A percentile compares a stretch with the other conserved stretches of the same genome.
phyloP scores from a whole-genome alignment of 768 basidiomycete genomes.

The Tubosaeta brunneosetosa region DNA sequence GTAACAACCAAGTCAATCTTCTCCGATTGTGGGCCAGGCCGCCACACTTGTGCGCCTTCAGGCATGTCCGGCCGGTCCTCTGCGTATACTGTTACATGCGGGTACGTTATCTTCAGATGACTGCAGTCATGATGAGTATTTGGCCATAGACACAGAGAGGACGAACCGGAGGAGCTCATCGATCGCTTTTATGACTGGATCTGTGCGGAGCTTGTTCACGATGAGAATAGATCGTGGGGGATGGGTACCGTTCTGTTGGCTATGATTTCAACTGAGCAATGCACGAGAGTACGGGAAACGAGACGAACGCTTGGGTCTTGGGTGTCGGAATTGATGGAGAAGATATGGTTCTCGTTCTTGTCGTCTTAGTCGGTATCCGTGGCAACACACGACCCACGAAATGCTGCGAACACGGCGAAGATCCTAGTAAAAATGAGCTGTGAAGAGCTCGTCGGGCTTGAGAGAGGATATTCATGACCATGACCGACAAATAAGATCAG shows the following conservation, averaged over 20 bases:
- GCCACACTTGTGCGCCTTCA: conserved; percentile 61
- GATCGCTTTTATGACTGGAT: conserved; percentile 71
- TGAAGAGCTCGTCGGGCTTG: conserved; percentile 21
- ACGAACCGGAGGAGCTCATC: conserved; percentile 67
- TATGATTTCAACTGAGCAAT: conserved; percentile 26
- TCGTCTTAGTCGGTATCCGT: not conserved
- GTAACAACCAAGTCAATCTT: conserved; percentile 86
- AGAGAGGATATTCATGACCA: conserved; percentile 20
- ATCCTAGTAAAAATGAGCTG: conserved; percentile 16
- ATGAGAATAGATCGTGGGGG: conserved; percentile 65
- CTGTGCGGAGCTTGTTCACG: conserved; percentile 77
- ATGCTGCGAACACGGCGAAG: conserved; percentile 2
- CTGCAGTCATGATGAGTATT: conserved; percentile 29
- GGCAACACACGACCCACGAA: not conserved
- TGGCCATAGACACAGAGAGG: not conserved
- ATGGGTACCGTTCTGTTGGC: conserved; percentile 19
- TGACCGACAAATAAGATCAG: conserved; percentile 3
- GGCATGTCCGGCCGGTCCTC: conserved; percentile 66
- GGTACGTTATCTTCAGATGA: conserved; percentile 54
- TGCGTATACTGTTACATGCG: conserved; percentile 59
- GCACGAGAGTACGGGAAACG: conserved; percentile 3
- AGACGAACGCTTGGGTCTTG: conserved; percentile 19
- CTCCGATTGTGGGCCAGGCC: conserved; percentile 45
- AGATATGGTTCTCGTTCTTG: conserved; percentile 13
- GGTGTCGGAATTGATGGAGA: conserved; percentile 6